phyloP scores from a whole-genome alignment of 2,329 filamentous ascomycete genomes.

The Exophiala mesophila region DNA sequence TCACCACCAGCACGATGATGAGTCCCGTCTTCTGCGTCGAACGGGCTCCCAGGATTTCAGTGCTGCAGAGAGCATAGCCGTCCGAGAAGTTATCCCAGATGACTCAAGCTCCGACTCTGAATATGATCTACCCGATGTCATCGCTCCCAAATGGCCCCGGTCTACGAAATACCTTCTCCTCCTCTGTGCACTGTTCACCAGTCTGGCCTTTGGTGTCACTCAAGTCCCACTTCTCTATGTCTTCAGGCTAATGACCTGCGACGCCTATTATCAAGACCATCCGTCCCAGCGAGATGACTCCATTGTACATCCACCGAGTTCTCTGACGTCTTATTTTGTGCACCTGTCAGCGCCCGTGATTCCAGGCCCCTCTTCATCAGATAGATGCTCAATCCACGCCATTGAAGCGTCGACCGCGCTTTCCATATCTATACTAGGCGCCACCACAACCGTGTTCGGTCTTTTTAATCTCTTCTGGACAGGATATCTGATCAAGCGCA shows the following conservation, averaged over 20 bases:
- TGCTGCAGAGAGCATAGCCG: conserved; percentile 17
- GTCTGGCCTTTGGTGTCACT: conserved; percentile 46
- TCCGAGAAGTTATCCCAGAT: conserved; percentile 16
- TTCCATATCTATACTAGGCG: conserved; percentile 60
- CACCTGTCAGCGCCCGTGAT: conserved; percentile 2
- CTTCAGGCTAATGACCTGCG: conserved; percentile 68
- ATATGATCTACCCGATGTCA: background rate
- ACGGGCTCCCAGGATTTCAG: conserved; percentile 21
- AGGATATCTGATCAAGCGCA: conserved; percentile 61
- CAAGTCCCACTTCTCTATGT: conserved; percentile 56
- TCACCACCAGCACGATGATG: background rate
- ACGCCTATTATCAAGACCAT: conserved; percentile 61
- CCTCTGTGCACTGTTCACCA: conserved; percentile 57
- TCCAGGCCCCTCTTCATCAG: conserved; percentile 40
- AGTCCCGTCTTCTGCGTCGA: conserved; percentile 18
- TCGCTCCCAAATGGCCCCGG: conserved; percentile 11
- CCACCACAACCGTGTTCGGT: conserved; percentile 64
- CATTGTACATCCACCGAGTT: background rate
- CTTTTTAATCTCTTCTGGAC: conserved; percentile 64
- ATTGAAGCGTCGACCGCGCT: conserved; percentile 62
- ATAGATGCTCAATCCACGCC: conserved; percentile 56
- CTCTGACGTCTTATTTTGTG: conserved; percentile 4
- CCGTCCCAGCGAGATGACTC: conserved; percentile 27
- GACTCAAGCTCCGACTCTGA: conserved; percentile 4
- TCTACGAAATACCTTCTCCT: conserved; percentile 32